Conservation (phyloP, 2,329 filamentous ascomycete genomes). For the Neocucurbitaria cava region DNA sequence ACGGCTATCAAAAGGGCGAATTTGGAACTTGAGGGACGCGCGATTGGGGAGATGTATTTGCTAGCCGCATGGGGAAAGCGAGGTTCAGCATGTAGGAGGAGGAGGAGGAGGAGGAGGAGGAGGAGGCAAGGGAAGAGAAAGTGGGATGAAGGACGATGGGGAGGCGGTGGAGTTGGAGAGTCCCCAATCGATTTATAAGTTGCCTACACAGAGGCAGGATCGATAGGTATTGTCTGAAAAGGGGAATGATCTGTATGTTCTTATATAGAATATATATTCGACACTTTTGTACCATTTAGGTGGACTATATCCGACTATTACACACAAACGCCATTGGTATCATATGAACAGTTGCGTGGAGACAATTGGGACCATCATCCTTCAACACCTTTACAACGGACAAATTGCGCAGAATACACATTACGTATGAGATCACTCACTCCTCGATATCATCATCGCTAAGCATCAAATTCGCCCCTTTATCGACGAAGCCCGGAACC, state of each 20-base stretch:
- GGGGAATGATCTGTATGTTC: background rate
- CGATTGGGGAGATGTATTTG: conserved; percentile 5
- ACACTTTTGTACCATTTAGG: background rate
- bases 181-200: background rate
- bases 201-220: background rate
- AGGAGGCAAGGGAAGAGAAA: background rate
- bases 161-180: background rate
- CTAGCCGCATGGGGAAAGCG: background rate
- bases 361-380: background rate
- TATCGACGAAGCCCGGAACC: conserved; percentile 29
- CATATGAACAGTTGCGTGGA: background rate
- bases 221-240: background rate
- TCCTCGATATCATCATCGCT: conserved; percentile 59
- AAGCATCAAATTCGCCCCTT: conserved; percentile 48
- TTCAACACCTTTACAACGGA: background rate
- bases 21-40: conserved; percentile 2
- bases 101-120: background rate
- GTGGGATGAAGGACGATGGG: background rate
- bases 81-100: background rate
- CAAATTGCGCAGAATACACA: background rate
- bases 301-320: background rate
- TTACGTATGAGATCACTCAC: conserved; percentile 12
- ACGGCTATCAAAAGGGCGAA: background rate
- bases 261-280: background rate
- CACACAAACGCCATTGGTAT: background rate